Evolutionary conservation across 371 early-diverging fungal species (phyloP).

Genomic region (Mucor ambiguus): DNA sequence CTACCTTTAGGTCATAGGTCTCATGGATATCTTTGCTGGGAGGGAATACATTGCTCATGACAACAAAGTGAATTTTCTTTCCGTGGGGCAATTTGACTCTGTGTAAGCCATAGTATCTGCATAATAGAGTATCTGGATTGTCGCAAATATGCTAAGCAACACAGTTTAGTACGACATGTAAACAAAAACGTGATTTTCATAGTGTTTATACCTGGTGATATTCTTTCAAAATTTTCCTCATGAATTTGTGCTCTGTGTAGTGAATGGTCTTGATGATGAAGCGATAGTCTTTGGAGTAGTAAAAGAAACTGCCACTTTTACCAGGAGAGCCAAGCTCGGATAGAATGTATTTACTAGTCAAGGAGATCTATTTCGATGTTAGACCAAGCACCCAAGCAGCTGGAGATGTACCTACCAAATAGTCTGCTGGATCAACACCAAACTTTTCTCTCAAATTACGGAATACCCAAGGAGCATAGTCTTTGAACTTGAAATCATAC

Average conservation of each 20-base stretch:
- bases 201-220: slow-evolving; percentile 72
- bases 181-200: neutral
- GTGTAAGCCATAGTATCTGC: slow-evolving; percentile 94
- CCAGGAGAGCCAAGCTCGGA: slow-evolving; percentile 97
- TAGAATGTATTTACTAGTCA: slow-evolving; percentile 96
- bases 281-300: slow-evolving; percentile 95
- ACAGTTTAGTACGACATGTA: neutral
- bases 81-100: slow-evolving; percentile 93
- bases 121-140: slow-evolving; percentile 91
- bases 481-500: slow-evolving; percentile 99
- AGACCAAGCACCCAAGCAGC: neutral
- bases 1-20: slow-evolving; percentile 92
- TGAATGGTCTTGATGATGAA: slow-evolving; percentile 99
- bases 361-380: slow-evolving; percentile 63
- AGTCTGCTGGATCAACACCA: slow-evolving; percentile 91
- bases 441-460: slow-evolving; percentile 87
- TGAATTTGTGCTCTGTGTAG: slow-evolving; percentile 92
- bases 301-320: slow-evolving; percentile 96
- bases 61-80: slow-evolving; percentile 96
- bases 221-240: slow-evolving; percentile 83
- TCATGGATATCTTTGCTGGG: slow-evolving; percentile 97
- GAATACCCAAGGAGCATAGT: slow-evolving; percentile 98
- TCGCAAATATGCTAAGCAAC: slow-evolving; percentile 74
- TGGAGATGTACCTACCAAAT: slow-evolving; percentile 63
- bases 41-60: slow-evolving; percentile 98